phyloP scores from a whole-genome alignment of 2,329 filamentous ascomycete species.

The Metarhizium robertsii region DNA sequence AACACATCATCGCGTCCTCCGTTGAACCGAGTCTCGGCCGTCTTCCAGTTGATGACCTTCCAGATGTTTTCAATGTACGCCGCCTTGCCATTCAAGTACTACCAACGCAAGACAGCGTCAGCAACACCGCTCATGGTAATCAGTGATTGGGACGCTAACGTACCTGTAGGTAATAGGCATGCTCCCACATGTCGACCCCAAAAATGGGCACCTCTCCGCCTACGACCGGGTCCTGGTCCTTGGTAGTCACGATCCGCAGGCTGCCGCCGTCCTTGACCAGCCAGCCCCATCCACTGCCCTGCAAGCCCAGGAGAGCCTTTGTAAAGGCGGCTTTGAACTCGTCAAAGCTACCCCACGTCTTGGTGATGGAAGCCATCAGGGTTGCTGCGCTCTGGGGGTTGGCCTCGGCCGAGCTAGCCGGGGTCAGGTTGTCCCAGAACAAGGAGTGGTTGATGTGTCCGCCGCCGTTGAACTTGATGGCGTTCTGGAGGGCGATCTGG shows the following conservation, averaged over 20 bases:
- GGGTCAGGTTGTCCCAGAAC: constrained; percentile 80
- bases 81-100: constrained; percentile 69
- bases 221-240: constrained; percentile 74
- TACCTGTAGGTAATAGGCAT: constrained; percentile 80
- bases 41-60: constrained; percentile 72
- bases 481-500: constrained; percentile 58
- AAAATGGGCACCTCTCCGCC: constrained; percentile 57
- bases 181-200: constrained; percentile 88
- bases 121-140: too few species aligned
- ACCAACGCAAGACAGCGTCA: constrained; percentile 12
- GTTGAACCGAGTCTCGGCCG: constrained; percentile 52
- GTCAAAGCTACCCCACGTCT: constrained; percentile 60
- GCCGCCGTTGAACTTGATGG: constrained; percentile 81
- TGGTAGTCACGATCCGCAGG: constrained; percentile 68
- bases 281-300: constrained; percentile 87
- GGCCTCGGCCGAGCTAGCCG: constrained; percentile 48
- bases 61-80: constrained; percentile 69
- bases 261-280: constrained; percentile 55
- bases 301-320: constrained; percentile 57
- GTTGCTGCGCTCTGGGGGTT: constrained; percentile 38
- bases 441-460: constrained; percentile 90
- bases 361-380: constrained; percentile 51
- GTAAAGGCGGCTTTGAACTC: constrained; percentile 58
- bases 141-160: neutral
- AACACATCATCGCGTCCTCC: constrained; percentile 37